Conservation (phyloP, 2,329 filamentous ascomycete species). For the Aspergillus fischeri region DNA sequence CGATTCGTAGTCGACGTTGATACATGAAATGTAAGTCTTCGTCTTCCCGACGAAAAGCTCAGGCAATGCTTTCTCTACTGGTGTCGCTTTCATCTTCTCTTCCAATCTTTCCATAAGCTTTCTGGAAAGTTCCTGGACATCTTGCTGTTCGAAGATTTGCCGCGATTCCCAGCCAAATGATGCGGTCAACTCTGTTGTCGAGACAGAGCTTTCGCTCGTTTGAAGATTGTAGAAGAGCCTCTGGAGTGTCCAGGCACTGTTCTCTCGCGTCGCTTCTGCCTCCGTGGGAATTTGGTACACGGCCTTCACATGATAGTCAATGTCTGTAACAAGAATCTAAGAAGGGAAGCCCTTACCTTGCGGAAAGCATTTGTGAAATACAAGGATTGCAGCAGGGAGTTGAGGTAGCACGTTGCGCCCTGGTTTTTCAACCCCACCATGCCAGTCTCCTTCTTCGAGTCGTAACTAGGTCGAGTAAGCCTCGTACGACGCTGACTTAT, state of each 20-base stretch:
- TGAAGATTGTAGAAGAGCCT: slow-evolving; percentile 93
- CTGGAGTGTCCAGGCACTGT: slow-evolving; percentile 91
- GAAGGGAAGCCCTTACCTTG: slow-evolving; percentile 55
- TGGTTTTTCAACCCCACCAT: slow-evolving; percentile 97
- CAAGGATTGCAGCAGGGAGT: slow-evolving; percentile 76
- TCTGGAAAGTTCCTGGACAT: slow-evolving; percentile 92
- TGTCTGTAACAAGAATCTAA: background rate
- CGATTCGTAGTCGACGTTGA: slow-evolving; percentile 96
- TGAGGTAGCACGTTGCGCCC: slow-evolving; percentile 85
- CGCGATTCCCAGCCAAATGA: slow-evolving; percentile 98
- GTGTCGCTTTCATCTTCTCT: slow-evolving; percentile 95
- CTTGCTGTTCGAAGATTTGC: slow-evolving; percentile 97
- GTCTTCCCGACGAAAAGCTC: slow-evolving; percentile 95
- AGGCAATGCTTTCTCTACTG: slow-evolving; percentile 80
- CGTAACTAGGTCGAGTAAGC: slow-evolving; percentile 61
- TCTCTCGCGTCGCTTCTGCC: slow-evolving; percentile 71
- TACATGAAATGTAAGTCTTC: slow-evolving; percentile 98
- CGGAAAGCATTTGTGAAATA: slow-evolving; percentile 91
- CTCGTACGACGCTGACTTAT: slow-evolving; percentile 25
- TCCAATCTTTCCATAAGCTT: slow-evolving; percentile 98
- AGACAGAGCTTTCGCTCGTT: slow-evolving; percentile 75
- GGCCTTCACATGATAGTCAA: slow-evolving; percentile 52
- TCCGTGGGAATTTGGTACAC: slow-evolving; percentile 97
- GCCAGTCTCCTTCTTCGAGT: slow-evolving; percentile 98
- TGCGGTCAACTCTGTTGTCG: slow-evolving; percentile 87